These are phyloP conservation scores for Petunia secreta DNA, from an alignment of 257 asterid species.

Conservation along the genomic window DNA sequence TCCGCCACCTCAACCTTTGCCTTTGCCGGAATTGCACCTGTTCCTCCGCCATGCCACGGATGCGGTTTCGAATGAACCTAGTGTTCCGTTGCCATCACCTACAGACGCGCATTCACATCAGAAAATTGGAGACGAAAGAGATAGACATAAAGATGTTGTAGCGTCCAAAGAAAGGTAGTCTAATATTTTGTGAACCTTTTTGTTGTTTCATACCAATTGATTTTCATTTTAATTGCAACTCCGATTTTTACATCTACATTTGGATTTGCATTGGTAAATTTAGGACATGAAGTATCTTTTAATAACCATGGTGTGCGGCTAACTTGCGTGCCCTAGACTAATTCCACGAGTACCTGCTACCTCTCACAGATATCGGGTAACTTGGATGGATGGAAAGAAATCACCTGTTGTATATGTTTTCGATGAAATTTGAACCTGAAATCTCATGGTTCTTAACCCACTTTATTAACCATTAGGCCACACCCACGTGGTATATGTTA, in stretches of 20 bases:
- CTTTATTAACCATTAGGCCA: no score
- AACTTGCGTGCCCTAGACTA: no score
- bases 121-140: slow-evolving; percentile 30
- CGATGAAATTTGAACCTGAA: no score
- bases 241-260: not conserved
- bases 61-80: slow-evolving; percentile 31
- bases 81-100: slow-evolving; percentile 73
- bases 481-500: no score
- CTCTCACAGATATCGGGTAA: no score
- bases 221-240: not conserved
- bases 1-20: slow-evolving; percentile 70
- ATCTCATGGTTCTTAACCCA: no score
- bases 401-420: no score
- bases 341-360: no score
- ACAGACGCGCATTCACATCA: slow-evolving; percentile 25
- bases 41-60: slow-evolving; percentile 47
- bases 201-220: not conserved
- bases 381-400: no score
- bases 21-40: slow-evolving; percentile 64
- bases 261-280: not conserved
- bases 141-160: slow-evolving; percentile 35
- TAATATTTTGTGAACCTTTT: not conserved
- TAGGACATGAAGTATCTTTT: no score
- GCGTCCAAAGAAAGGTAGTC: slow-evolving; percentile 32
- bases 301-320: no score